Base-by-base conservation (phyloP, 495 filamentous ascomycete genomes). In the Neurospora sp. region DNA sequence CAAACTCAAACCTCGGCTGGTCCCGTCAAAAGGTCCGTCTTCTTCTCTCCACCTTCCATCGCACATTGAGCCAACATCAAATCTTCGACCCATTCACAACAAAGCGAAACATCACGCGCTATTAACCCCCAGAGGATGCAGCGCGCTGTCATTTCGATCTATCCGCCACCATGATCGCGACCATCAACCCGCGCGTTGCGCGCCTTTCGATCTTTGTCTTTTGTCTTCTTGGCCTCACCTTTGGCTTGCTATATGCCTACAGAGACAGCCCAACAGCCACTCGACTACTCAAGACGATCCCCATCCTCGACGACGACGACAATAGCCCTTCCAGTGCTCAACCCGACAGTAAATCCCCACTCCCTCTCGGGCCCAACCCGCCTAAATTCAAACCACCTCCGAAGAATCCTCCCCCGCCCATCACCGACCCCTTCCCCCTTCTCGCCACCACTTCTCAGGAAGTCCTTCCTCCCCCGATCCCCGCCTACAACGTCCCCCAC, bases 321-420 rank as follows among this genome's bases (percentile, higher is more conserved):
- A 72, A 77, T 7, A 75, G 75, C 2, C 39, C n/a, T 2, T 38
- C 20, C 10, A 60, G 11, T 27, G 12, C 12, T 60, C 46, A 46
- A 76, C 66, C 76, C 76, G 37, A 77, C 79, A 18, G 78, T 76
- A 12, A 76, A 79, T 31, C 75, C 10, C 80, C 18, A 3, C 42
- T 44, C 40, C 41, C 14, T 41, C 3, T 0, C 11, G 46, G 46
- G 4, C n/a, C 46, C 11, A 20, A 23, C 4, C 46, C 80, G 18
- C 81, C 81, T 1, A 79, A 79, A 69, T 83, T 80, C 76, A 82
- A 82, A 72, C 78, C 80, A 11, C 79, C 77, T 5, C 75, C 80
- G 3, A 84, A 87, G 37, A 89, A 90, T 72, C 85, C 72, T 10
- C 80, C 78, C 5, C 80, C 81, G 23, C 80, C 79, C 8, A 73